Conservation (phyloP, 2,329 filamentous ascomycete genomes). For the Beauveria medogensis region DNA sequence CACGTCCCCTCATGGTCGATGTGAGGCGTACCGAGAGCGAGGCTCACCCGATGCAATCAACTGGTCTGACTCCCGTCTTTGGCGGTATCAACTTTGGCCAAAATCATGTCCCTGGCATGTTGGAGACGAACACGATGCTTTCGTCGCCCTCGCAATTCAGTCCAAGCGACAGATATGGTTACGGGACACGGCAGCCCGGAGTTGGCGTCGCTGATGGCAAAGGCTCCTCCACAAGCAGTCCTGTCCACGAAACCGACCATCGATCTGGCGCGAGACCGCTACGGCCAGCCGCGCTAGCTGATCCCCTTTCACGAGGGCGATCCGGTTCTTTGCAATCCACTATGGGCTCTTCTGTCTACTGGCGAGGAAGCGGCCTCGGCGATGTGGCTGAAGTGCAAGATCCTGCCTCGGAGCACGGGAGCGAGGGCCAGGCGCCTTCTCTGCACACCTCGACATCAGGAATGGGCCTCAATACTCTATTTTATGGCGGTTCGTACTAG, state of each 20-base stretch:
- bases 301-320: conserved; percentile 48
- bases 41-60: conserved; percentile 55
- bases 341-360: conserved; percentile 52
- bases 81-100: conserved; percentile 58
- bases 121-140: conserved; percentile 50
- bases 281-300: conserved; percentile 51
- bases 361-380: conserved; percentile 24
- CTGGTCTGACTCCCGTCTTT: conserved; percentile 59
- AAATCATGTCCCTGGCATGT: conserved; percentile 37
- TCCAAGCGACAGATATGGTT: conserved; percentile 39
- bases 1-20: conserved; percentile 62
- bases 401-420: conserved; percentile 2
- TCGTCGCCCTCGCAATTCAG: conserved; percentile 36
- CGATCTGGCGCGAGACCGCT: conserved; percentile 42
- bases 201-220: conserved; percentile 24
- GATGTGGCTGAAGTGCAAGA: conserved; percentile 3
- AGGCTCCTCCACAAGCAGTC: not conserved
- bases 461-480: conserved; percentile 6
- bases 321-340: conserved; percentile 52
- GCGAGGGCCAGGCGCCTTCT: not conserved
- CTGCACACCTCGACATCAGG: conserved; percentile 3
- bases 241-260: conserved; percentile 16
- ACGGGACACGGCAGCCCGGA: conserved; percentile 29
- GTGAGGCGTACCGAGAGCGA: conserved; percentile 55
- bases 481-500: conserved; percentile 10